phyloP scores from a whole-genome alignment of 2,329 filamentous ascomycete genomes.

The Fusarium sp. region DNA sequence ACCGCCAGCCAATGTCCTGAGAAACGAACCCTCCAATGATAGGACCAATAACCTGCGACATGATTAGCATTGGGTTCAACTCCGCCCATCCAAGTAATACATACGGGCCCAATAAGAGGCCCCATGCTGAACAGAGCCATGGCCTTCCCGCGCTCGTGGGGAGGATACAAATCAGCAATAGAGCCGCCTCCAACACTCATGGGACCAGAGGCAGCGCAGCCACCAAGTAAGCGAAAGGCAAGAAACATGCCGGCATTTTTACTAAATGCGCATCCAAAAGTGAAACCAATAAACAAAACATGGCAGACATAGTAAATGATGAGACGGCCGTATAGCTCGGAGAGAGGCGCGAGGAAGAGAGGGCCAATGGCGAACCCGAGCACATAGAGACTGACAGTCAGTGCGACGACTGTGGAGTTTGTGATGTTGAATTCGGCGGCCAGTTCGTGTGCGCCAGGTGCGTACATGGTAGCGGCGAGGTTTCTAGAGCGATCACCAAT shows the following conservation, averaged over 20 bases:
- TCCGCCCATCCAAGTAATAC: background rate
- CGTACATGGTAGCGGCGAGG: constrained; percentile 40
- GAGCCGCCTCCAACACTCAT: constrained; percentile 36
- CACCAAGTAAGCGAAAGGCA: constrained; percentile 24
- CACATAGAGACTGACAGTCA: constrained; percentile 30
- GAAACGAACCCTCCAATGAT: constrained; percentile 59
- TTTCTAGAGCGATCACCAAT: constrained; percentile 14
- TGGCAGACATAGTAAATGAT: constrained; percentile 26
- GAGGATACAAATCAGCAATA: constrained; percentile 24
- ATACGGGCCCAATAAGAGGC: constrained; percentile 67
- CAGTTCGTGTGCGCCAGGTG: constrained; percentile 29
- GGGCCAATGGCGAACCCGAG: constrained; percentile 36
- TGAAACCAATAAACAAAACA: constrained; percentile 18
- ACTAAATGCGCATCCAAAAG: constrained; percentile 26
- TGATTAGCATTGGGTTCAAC: background rate
- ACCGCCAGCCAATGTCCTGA: constrained; percentile 61
- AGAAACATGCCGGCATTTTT: constrained; percentile 30
- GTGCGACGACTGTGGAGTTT: constrained; percentile 6
- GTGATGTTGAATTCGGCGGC: constrained; percentile 27
- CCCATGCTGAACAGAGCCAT: constrained; percentile 73
- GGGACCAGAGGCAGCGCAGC: constrained; percentile 31
- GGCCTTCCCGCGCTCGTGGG: constrained; percentile 63
- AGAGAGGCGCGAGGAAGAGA: constrained; percentile 32
- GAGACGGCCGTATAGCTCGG: constrained; percentile 30
- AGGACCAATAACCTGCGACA: constrained; percentile 33